Percentiles rank a stretch among this genome's conserved stretches.
These are phyloP conservation scores for Domatiomyces globalis DNA, from an alignment of 2,329 filamentous ascomycete genomes.

Conservation along the genomic window DNA sequence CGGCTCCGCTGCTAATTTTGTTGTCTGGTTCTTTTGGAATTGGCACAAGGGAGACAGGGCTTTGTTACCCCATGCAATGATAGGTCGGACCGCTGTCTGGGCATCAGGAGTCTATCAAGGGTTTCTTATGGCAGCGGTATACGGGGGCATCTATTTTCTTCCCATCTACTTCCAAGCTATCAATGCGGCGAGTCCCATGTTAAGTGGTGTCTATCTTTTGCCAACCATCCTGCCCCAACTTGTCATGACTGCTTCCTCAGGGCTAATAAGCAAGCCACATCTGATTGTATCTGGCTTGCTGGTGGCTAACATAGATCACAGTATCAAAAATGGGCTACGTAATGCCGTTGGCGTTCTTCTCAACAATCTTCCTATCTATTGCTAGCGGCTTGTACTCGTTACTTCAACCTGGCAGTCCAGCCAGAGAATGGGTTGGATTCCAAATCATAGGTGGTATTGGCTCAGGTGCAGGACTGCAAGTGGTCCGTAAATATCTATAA, in stretches of 20 bases:
- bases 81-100: too few relatives aligned
- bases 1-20: conserved; percentile 33
- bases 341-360: conserved; percentile 16
- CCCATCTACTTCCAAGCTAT: conserved; percentile 31
- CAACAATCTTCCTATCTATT: conserved; percentile 10
- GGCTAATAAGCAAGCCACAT: conserved; percentile 4
- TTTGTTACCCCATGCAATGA: conserved; percentile 22
- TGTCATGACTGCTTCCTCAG: not conserved
- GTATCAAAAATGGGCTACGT: conserved; percentile 9
- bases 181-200: conserved; percentile 22
- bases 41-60: conserved; percentile 19
- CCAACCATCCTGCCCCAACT: conserved; percentile 22
- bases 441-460: too few relatives aligned
- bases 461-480: too few relatives aligned
- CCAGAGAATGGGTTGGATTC: too few relatives aligned
- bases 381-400: conserved; percentile 5
- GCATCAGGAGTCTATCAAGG: too few relatives aligned
- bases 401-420: too few relatives aligned
- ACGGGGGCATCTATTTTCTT: too few relatives aligned
- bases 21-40: conserved; percentile 23
- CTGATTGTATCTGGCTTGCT: too few relatives aligned
- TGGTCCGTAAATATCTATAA: too few relatives aligned
- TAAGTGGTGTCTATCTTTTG: conserved; percentile 28
- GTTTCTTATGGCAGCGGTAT: conserved; percentile 19
- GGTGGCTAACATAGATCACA: not conserved